Evolutionary conservation across 2,329 filamentous ascomycete species (phyloP).

Genomic region (Claviceps capensis): DNA sequence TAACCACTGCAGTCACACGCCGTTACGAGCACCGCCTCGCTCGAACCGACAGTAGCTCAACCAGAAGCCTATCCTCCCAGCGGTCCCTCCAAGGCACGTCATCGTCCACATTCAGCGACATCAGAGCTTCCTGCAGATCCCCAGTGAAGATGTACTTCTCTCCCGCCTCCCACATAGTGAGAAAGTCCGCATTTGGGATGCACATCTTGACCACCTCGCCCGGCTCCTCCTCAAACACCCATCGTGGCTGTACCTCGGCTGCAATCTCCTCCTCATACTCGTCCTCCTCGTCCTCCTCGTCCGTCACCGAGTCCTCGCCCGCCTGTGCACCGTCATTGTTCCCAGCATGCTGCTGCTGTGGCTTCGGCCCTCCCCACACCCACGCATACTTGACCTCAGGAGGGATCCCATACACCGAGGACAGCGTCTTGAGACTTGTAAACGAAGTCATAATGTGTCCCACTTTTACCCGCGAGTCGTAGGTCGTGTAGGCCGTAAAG

Average conservation of each 20-base stretch:
- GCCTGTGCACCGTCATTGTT: slow-evolving; percentile 1
- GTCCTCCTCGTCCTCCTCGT: neutral
- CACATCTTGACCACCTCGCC: slow-evolving; percentile 8
- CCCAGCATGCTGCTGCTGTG: neutral
- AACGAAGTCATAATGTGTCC: slow-evolving; percentile 6
- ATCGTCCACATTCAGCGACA: slow-evolving; percentile 4
- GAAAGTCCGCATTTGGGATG: slow-evolving; percentile 3
- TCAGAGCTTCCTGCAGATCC: slow-evolving; percentile 6
- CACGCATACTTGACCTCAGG: slow-evolving; percentile 5
- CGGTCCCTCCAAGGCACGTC: neutral
- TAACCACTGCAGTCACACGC: neutral
- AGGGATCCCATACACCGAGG: slow-evolving; percentile 12
- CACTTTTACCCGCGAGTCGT: slow-evolving; percentile 12
- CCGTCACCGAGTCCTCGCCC: slow-evolving; percentile 1
- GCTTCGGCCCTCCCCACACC: neutral
- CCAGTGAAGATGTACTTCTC: slow-evolving; percentile 9
- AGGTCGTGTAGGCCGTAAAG: slow-evolving; percentile 14
- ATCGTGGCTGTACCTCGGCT: slow-evolving; percentile 6
- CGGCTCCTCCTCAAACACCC: slow-evolving; percentile 5
- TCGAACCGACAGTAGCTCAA: slow-evolving; percentile 4
- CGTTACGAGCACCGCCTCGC: neutral
- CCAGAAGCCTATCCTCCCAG: slow-evolving; percentile 1
- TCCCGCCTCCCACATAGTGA: slow-evolving; percentile 6
- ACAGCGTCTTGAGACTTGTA: slow-evolving; percentile 10
- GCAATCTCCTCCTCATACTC: slow-evolving; percentile 2